Evolutionary conservation across 257 asterid species (phyloP), one percentile per base, ranked within the genome.

Genomic region (Solanum bukasovii): DNA sequence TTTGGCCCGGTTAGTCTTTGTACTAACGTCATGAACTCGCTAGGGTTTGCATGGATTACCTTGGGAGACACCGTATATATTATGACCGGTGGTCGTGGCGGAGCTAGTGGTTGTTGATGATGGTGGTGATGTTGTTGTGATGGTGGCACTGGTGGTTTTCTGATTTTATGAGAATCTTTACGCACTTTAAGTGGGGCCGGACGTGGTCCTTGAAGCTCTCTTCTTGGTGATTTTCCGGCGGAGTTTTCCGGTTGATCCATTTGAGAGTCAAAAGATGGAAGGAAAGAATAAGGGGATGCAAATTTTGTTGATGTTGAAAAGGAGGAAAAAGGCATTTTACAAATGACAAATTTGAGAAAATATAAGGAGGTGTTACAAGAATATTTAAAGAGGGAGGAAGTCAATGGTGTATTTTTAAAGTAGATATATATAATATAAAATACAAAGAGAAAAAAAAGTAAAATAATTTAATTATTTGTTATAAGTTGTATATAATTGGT

Each of bases 31-130:
- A 95, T 97, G 96, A 97, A 97, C 92, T 97, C 99, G n/a, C 92
- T 95, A 88, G 99, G 99, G 93, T 96, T 93, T 90, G 99, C 96
- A 90, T 97, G 98, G 88, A 97, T 96, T 52, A 96, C 92, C 88
- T 95, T 97, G 9, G 99, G 99, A 18, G 99, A 96, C 75, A 97
- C 98, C 0, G 99, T 94, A 95, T 97, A 97, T 52, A 97, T 97
- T 23, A 97, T 97, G 8, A 97, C 94, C 42, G 98, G 98, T 25
- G 96, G 98, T 67, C 94, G 94, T 1, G 98, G 97, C 20, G 92
- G 97, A 79, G 92, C 92, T 67, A 74, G 72, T 1, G 88, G 86
- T 67, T 77, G 89, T 34, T 49, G 90, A 5, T 87, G 68, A 18
- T 81, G 90, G 1, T 72, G 68, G 20, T 81, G 38, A 34, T 81